Base-by-base conservation (phyloP, 2,329 filamentous ascomycete species). In the Chrysoporthe austroafricana region DNA sequence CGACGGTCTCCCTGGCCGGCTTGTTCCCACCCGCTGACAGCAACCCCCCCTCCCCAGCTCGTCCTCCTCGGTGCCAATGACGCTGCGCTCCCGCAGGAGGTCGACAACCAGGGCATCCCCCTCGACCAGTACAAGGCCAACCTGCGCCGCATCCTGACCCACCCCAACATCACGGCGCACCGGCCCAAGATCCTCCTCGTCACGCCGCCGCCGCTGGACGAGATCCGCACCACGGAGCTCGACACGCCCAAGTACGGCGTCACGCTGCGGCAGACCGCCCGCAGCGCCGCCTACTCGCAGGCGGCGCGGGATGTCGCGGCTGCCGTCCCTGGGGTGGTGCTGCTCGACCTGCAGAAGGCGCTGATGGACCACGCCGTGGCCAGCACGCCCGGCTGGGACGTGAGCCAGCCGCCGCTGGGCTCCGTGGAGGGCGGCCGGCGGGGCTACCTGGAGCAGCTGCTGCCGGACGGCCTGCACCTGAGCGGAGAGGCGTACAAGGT, bases 1-100 rank as follows among this genome's bases (percentile, higher is more conserved):
- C 16, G 46, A 16, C 46, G 6, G 6, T n/a, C 54, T 34, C 21
- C 21, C 26, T 14, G 52, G 14, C 14, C 58, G 54, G 16, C 54
- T 18, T 18, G 9, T 9, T 9, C 4, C 9, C 60, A 46, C 52
- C 26, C 71, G 69, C 73, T 80, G 34, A 74, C 36, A 21, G 32
- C 32, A n/a, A 26, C 26, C 26, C 26, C 26, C 21, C 21, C 26
- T 0, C 26, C 32, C 26, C 67, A 94, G 91, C 82, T 91, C 50
- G 80, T 97, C 68, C 90, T 97, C 72, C 89, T 97, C 69, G 96
- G 96, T 21, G 93, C 96, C 73, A 98, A 99, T 76, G 96, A 98
- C 78, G 90, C 95, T 3, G 89, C 89, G 65, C 78, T 96, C 3
- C 85, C 88, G 3, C 81, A 86, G 48, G 82, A 85, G 4, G 83